Percentiles rank a stretch among this genome's conserved stretches.
Evolutionary conservation across 139 green algal species (phyloP).

Genomic region (Coelastrella sp.): DNA sequence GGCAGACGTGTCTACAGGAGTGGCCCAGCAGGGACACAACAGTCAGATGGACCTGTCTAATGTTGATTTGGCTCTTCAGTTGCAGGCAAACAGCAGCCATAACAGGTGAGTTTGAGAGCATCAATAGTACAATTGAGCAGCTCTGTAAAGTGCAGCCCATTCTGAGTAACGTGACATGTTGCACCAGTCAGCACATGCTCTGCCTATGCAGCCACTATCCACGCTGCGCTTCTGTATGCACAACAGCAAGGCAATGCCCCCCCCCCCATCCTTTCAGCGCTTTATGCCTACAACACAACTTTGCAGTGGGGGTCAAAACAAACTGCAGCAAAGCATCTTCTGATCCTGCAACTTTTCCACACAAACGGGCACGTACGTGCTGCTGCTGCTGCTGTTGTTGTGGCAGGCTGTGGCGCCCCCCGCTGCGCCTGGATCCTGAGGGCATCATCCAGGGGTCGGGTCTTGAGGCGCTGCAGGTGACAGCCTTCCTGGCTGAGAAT

Average conservation of each 20-base stretch:
- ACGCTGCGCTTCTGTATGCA: too few species aligned
- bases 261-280: too few species aligned
- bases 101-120: not conserved
- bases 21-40: not conserved
- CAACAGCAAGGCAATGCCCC: too few species aligned
- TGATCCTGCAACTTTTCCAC: not conserved
- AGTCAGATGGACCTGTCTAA: not conserved
- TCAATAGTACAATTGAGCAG: too few species aligned
- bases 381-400: not conserved
- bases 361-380: too few species aligned
- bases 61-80: not conserved
- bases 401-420: slow-evolving; percentile 24
- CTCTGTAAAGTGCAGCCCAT: too few species aligned
- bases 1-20: not conserved
- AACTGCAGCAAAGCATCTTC: too few species aligned
- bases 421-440: slow-evolving; percentile 64
- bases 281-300: too few species aligned
- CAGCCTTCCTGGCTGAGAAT: slow-evolving; percentile 79
- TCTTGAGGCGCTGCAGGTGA: slow-evolving; percentile 60
- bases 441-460: slow-evolving; percentile 59
- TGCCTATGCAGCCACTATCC: too few species aligned
- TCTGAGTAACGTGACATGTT: too few species aligned
- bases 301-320: too few species aligned
- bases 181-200: too few species aligned
- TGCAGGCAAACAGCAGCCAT: not conserved